A percentile compares a stretch with the other conserved stretches of the same genome.
Conservation (phyloP, 768 basidiomycete genomes). For the Roridomyces roridus region DNA sequence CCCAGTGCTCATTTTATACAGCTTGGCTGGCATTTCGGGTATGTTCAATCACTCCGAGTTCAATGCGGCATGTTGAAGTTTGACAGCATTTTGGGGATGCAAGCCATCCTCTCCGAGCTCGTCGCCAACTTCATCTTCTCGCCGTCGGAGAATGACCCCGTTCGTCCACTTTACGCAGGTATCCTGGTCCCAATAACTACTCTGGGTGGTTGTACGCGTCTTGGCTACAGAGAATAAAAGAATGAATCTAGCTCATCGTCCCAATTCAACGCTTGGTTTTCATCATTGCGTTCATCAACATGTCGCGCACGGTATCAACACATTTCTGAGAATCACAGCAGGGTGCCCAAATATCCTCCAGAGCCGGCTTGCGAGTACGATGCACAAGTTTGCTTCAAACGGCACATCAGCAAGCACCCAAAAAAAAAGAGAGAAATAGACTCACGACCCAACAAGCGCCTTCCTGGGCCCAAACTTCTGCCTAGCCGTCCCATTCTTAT, state of each 20-base stretch:
- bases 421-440: not conserved
- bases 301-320: not conserved
- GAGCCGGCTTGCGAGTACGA: not conserved
- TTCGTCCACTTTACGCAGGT: no score
- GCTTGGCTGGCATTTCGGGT: not conserved
- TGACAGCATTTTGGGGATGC: not conserved
- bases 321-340: not conserved
- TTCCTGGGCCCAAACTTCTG: no score
- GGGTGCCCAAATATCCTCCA: constrained; percentile 1
- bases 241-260: no score
- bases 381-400: not conserved
- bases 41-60: not conserved
- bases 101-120: not conserved
- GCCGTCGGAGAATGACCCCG: constrained; percentile 19
- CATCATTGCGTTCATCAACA: not conserved
- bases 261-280: no score
- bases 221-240: no score
- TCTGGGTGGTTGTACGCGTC: no score
- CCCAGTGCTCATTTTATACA: not conserved
- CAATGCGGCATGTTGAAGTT: no score
- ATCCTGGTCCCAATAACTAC: no score
- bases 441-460: not conserved
- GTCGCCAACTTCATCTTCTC: not conserved
- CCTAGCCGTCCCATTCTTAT: no score
- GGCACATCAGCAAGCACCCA: not conserved